Percentiles rank a stretch among this genome's conserved stretches.
These are phyloP conservation scores for barrel medic (Medicago truncatula) DNA, from an alignment of 306 rosid genomes.

Conservation along the genomic window MtrunA17r5.0-ANR NC_053047.1:497501-498000, in stretches of 20 bases:
- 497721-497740: background rate
- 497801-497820: constrained; percentile 69
- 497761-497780: constrained; percentile 95
- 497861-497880: constrained; percentile 69
- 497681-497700: background rate
- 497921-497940: constrained; percentile 67
- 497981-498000: constrained; percentile 67
- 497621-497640: background rate
- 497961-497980: constrained; percentile 58
- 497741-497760: constrained; percentile 51
- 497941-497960: constrained; percentile 65
- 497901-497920: constrained; percentile 58
- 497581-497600: background rate
- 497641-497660: background rate
- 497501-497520: background rate
- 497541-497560: background rate
- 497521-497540: background rate
- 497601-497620: background rate
- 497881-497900: constrained; percentile 76
- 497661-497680: no score
- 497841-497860: constrained; percentile 61
- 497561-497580: background rate
- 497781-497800: constrained; percentile 99
- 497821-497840: constrained; percentile 71
- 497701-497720: background rate